Evolutionary conservation across 139 green algal species (phyloP).

Genomic region (Ettlia oleoabundans): DNA sequence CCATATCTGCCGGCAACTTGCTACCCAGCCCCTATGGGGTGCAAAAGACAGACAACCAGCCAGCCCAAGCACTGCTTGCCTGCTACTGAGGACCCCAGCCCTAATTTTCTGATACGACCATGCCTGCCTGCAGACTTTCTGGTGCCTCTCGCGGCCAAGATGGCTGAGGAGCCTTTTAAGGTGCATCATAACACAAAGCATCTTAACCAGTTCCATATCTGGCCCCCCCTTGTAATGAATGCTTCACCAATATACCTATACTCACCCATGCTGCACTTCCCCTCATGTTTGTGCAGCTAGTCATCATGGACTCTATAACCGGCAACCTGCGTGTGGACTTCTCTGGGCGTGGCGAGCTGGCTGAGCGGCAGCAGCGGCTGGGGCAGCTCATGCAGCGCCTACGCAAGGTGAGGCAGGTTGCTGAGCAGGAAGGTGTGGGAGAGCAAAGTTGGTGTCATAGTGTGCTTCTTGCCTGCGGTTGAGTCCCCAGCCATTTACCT

Average conservation of each 20-base stretch:
- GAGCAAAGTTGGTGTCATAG: background rate
- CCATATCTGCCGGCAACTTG: too few species aligned
- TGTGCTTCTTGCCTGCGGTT: background rate
- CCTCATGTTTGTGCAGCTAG: slow-evolving; percentile 50
- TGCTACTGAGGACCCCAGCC: background rate
- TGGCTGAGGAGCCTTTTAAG: slow-evolving; percentile 80
- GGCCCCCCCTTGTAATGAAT: background rate
- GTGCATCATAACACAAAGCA: background rate
- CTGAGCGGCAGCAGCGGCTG: slow-evolving; percentile 93
- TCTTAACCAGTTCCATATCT: background rate
- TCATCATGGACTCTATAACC: slow-evolving; percentile 92
- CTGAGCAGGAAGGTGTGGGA: background rate
- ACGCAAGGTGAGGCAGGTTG: slow-evolving; percentile 63
- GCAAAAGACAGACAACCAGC: too few species aligned
- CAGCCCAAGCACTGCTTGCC: too few species aligned
- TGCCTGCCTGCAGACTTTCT: slow-evolving; percentile 30
- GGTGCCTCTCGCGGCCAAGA: slow-evolving; percentile 71
- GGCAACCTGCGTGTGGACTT: slow-evolving; percentile 89
- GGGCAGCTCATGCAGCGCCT: slow-evolving; percentile 72
- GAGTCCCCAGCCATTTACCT: too few species aligned
- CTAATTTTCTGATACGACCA: background rate
- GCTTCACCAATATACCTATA: background rate
- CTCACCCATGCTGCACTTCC: slow-evolving; percentile 17
- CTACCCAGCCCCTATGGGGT: too few species aligned
- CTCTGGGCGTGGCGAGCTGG: slow-evolving; percentile 87